These are phyloP conservation scores for Thymus quinquecostatus DNA, from an alignment of 257 asterid species.

Conservation along the genomic window DNA sequence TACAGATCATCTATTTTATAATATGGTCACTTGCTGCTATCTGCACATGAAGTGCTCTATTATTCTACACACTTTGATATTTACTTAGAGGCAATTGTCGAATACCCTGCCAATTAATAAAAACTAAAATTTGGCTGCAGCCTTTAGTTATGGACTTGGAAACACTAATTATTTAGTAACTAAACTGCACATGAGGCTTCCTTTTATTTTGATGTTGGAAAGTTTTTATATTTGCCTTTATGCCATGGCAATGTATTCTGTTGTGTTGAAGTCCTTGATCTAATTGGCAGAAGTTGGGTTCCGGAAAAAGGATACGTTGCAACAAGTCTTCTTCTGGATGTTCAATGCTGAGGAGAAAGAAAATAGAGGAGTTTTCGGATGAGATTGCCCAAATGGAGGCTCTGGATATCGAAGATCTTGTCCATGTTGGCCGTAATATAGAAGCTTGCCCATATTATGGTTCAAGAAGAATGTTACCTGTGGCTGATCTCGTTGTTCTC, in stretches of 20 bases:
- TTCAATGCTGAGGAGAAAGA: conserved; percentile 73
- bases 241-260: conserved; percentile 20
- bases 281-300: conserved; percentile 61
- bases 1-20: background rate
- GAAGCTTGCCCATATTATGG: conserved; percentile 97
- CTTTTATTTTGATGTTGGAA: background rate
- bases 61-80: conserved; percentile 8
- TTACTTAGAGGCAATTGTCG: conserved; percentile 8
- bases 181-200: conserved; percentile 1
- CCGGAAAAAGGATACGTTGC: conserved; percentile 57
- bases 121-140: background rate
- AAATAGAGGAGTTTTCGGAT: conserved; percentile 61
- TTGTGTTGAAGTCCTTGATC: conserved; percentile 37
- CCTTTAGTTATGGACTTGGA: conserved; percentile 9
- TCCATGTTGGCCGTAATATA: conserved; percentile 64
- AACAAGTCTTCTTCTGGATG: conserved; percentile 69
- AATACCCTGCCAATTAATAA: conserved; percentile 7
- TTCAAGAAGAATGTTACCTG: conserved; percentile 77
- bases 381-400: conserved; percentile 68
- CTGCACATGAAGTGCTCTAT: conserved; percentile 9
- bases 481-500: conserved; percentile 90
- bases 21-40: background rate
- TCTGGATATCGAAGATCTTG: conserved; percentile 94
- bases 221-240: background rate
- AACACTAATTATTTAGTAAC: conserved; percentile 19